Conservation (phyloP, 805 yeast species). For the Wickerhamomyces mucosus region DNA sequence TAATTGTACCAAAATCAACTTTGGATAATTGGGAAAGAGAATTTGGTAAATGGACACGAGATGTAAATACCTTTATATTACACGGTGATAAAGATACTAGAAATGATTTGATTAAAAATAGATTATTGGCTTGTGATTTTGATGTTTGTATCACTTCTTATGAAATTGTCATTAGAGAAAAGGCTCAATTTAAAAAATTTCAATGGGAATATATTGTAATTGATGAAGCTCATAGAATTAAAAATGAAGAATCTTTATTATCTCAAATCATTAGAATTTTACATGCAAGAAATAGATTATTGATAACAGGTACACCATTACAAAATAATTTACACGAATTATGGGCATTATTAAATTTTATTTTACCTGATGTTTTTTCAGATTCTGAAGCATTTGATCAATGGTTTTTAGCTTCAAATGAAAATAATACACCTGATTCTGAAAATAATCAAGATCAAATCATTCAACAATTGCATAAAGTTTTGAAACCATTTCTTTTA, state of each 20-base stretch:
- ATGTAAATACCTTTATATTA: slow-evolving; percentile 56
- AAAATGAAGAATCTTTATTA: slow-evolving; percentile 50
- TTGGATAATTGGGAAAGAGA: slow-evolving; percentile 77
- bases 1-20: slow-evolving; percentile 74
- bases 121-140: slow-evolving; percentile 49
- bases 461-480: slow-evolving; percentile 65
- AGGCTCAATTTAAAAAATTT: slow-evolving; percentile 53
- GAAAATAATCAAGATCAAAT: slow-evolving; percentile 34
- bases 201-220: slow-evolving; percentile 70
- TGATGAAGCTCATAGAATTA: slow-evolving; percentile 79
- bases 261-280: slow-evolving; percentile 70
- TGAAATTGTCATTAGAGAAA: slow-evolving; percentile 71
- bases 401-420: slow-evolving; percentile 46
- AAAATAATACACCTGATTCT: slow-evolving; percentile 25
- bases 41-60: slow-evolving; percentile 73
- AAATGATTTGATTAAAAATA: slow-evolving; percentile 38
- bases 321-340: slow-evolving; percentile 74
- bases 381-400: slow-evolving; percentile 66
- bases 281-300: slow-evolving; percentile 56
- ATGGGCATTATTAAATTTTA: slow-evolving; percentile 72
- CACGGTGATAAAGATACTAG: slow-evolving; percentile 72
- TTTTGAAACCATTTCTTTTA: slow-evolving; percentile 62
- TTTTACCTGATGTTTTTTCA: slow-evolving; percentile 70
- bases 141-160: slow-evolving; percentile 57
- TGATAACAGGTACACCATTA: slow-evolving; percentile 77